These are phyloP conservation scores for Suhomyces sp. DNA, from an alignment of 805 yeast species.

Conservation along the genomic window DNA sequence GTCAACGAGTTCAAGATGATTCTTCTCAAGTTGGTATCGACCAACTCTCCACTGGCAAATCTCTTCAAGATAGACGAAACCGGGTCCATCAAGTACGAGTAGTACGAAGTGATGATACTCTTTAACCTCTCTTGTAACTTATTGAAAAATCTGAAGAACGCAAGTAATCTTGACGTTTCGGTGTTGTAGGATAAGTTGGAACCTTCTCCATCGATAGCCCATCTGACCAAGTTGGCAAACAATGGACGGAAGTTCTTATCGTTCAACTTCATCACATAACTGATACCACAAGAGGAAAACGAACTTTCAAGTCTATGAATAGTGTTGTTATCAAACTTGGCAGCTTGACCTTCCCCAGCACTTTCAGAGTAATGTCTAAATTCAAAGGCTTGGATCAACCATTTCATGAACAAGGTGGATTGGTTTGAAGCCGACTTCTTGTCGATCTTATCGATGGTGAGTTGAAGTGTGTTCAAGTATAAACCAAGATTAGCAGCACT, in stretches of 20 bases:
- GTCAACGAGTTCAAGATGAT: slow-evolving; percentile 68
- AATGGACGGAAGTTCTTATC: slow-evolving; percentile 92
- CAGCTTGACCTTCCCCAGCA: slow-evolving; percentile 16
- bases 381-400: slow-evolving; percentile 70
- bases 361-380: slow-evolving; percentile 51
- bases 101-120: slow-evolving; percentile 85
- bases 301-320: slow-evolving; percentile 77
- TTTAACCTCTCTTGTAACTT: slow-evolving; percentile 79
- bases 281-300: slow-evolving; percentile 68
- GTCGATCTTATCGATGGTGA: slow-evolving; percentile 61
- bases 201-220: slow-evolving; percentile 90
- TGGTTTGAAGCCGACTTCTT: slow-evolving; percentile 74
- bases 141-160: slow-evolving; percentile 84
- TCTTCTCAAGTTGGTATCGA: slow-evolving; percentile 60
- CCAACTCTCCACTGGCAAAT: slow-evolving; percentile 41
- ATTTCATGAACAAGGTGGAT: slow-evolving; percentile 62
- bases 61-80: slow-evolving; percentile 54
- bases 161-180: slow-evolving; percentile 56
- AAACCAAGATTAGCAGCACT: slow-evolving; percentile 53
- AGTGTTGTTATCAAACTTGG: slow-evolving; percentile 62
- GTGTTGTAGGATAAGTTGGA: slow-evolving; percentile 42
- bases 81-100: slow-evolving; percentile 80
- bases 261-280: slow-evolving; percentile 83
- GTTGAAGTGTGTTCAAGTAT: slow-evolving; percentile 64
- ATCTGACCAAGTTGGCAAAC: slow-evolving; percentile 79